Evolutionary conservation across 768 basidiomycete genomes (phyloP), one percentile per base, ranked within the genome.

Genomic region (Lactifluus pinguis): DNA sequence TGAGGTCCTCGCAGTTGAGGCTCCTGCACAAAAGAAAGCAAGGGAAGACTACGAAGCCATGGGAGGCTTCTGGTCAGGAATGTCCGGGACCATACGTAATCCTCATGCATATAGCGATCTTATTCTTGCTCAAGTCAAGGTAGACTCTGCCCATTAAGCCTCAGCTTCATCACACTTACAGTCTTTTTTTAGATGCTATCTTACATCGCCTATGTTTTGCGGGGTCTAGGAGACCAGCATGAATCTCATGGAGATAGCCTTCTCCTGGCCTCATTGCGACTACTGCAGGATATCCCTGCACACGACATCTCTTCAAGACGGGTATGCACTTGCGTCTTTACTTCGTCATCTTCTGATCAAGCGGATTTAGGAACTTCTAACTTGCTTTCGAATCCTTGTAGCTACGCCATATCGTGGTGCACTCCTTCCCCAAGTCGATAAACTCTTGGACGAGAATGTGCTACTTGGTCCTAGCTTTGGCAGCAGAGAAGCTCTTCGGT

Each of bases 231-330:
- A n/a, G 79, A 80, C 42, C 82, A 86, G 52, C 80, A 85, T 58
- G 84, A 89, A 45, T 76, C 82, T 3, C 90, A 92, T 67, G 85
- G 87, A 10, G 90, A 95, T 69, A 83, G 80, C 5, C 80, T 98
- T 29, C 85, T 94, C 36, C 75, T 89, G 53, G 83, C 85, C 21
- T 85, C 89, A 32, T 74, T 98, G 38, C 82, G 97, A n/a, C 77
- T 98, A 36, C 77, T 98, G 51, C 90, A 97, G 69, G 95, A 98
- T 71, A 94, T 94, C 69, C 95, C 97, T 42, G 79, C 87, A 0
- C 91, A 89, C 68, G 87, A 87, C 9, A 87, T 92, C 14, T 76
- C 83, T 9, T 80, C 92, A 19, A 79, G 95, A 74, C 92, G 88
- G 80, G 93, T 91, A 39, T 38, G 71, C 57, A 54, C 44, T 21